Percentiles rank a stretch among this genome's conserved stretches.
phyloP scores from a whole-genome alignment of 352 stramenopile species.

The Phytophthora pistaciae region DNA sequence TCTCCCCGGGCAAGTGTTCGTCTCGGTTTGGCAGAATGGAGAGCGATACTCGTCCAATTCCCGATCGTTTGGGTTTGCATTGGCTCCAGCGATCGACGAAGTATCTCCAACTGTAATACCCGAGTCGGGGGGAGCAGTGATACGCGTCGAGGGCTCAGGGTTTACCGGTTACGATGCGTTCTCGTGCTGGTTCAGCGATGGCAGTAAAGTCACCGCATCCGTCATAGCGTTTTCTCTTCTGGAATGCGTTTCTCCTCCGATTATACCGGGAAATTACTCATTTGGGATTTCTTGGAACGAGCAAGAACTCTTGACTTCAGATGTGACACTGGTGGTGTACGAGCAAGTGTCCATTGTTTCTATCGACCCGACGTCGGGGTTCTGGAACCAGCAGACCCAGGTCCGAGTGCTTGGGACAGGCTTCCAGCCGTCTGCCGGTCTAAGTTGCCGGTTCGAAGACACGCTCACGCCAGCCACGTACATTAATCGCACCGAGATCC shows the following conservation, averaged over 20 bases:
- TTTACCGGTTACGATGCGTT: conserved; percentile 20
- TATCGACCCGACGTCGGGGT: conserved; percentile 33
- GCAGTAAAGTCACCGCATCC: conserved; percentile 2
- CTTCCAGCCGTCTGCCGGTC: conserved; percentile 20
- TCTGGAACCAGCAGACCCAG: conserved; percentile 14
- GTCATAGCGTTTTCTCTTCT: conserved; percentile 31
- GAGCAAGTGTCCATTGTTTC: conserved; percentile 27
- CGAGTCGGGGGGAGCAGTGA: conserved; percentile 15
- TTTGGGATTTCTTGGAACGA: conserved; percentile 51
- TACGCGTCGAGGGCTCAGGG: conserved; percentile 33
- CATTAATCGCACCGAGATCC: conserved; percentile 36
- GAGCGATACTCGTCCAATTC: conserved; percentile 42
- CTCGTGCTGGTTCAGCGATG: conserved; percentile 33
- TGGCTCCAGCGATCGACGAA: conserved; percentile 14
- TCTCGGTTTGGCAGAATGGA: conserved; percentile 49
- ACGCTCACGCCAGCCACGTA: conserved; percentile 18
- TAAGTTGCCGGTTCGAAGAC: conserved; percentile 44
- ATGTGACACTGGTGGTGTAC: conserved; percentile 18
- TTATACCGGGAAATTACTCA: conserved; percentile 38
- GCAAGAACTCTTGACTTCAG: conserved; percentile 32
- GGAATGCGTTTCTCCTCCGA: conserved; percentile 37
- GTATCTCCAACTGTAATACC: conserved; percentile 28
- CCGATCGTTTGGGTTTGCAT: conserved; percentile 33
- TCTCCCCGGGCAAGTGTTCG: conserved; percentile 6
- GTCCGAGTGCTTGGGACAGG: conserved; percentile 37